Evolutionary conservation across 2,329 filamentous ascomycete genomes (phyloP), one percentile per base, ranked within the genome.

Genomic region (Monilinia fructigena): DNA sequence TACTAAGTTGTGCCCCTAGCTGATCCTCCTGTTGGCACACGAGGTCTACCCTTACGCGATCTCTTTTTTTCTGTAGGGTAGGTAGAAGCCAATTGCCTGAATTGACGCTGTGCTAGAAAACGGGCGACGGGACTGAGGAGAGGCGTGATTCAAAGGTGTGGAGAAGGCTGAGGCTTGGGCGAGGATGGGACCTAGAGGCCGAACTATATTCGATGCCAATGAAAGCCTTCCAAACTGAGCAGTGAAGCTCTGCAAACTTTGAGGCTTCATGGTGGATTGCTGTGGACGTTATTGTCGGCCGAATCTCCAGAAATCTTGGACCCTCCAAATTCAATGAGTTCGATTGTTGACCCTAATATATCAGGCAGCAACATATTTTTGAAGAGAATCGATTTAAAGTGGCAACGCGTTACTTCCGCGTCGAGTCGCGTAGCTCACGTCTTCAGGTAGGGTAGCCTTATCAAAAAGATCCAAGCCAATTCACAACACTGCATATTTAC

Each of bases 1-100:
- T 66, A 96, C 88, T 26, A 99, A 0, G 94, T 98, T 47, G 95
- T 99, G 72, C 95, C 95, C 77, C 96, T 93, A 47, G 85, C 88
- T 65, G 91, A 96, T 68, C 95, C 95, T 69, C 95, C 95, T 0
- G 93, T 99, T 31, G 91, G 86, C 59, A 98, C 93, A 73, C 92
- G 87, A 60, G 91, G 89, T 2, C 93, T 87, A 50, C 94, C 95
- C 81, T 97, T 97, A 70, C 85, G 85, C 72, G 93, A 93, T 83
- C 96, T 96, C 78, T 91, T 92, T 75, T 87, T 89, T 77, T 92
- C 93, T 71, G 87, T 73, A 89, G 80, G 74, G 86, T 89, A 45
- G 94, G 94, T 67, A 91, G 85, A 58, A 98, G 89, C 93, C 93
- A 98, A 76, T 86, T 90, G 71, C 85, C 86, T 77, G 83, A 70